A percentile compares a stretch with the other conserved stretches of the same genome.
Evolutionary conservation across 2,329 filamentous ascomycete genomes (phyloP).

Genomic region (Dryadomyces quercus-mongolicae): DNA sequence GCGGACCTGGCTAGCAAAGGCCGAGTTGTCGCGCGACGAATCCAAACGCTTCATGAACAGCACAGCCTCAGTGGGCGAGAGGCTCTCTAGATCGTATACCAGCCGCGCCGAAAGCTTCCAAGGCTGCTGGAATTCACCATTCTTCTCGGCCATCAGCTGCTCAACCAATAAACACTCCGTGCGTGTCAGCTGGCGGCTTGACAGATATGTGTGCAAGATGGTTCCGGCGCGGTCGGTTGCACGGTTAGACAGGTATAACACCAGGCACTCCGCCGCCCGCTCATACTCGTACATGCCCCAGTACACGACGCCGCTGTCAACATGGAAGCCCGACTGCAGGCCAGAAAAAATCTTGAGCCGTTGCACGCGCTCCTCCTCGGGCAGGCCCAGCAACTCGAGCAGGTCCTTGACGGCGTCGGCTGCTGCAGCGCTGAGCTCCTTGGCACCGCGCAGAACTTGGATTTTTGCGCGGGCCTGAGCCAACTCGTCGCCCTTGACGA

Average conservation of each 20-base stretch:
- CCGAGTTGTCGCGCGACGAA: slow-evolving; percentile 9
- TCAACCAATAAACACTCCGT: slow-evolving; percentile 26
- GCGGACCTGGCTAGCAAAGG: slow-evolving; percentile 17
- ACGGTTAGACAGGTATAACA: slow-evolving; percentile 29
- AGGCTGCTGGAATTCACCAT: slow-evolving; percentile 15
- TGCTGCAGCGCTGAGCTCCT: background rate
- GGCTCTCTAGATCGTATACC: slow-evolving; percentile 25
- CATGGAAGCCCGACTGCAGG: slow-evolving; percentile 15
- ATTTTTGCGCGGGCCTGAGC: slow-evolving; percentile 11
- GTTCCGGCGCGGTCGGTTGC: slow-evolving; percentile 26
- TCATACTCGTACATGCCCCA: slow-evolving; percentile 14
- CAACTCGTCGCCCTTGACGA: slow-evolving; percentile 10
- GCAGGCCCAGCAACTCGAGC: background rate
- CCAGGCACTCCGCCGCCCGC: slow-evolving; percentile 13
- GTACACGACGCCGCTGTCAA: slow-evolving; percentile 10
- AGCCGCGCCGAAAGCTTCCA: slow-evolving; percentile 19
- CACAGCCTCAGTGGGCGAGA: slow-evolving; percentile 27
- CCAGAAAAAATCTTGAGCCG: slow-evolving; percentile 12
- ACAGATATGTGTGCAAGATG: slow-evolving; percentile 30
- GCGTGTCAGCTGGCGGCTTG: slow-evolving; percentile 22
- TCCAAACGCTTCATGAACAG: slow-evolving; percentile 22
- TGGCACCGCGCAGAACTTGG: slow-evolving; percentile 8
- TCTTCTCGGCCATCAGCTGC: slow-evolving; percentile 22
- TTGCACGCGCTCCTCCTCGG: background rate
- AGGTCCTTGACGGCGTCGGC: slow-evolving; percentile 2